These are phyloP conservation scores for Zostera marina DNA, from an alignment of 116 monocot genomes.

Conservation along the genomic window DNA sequence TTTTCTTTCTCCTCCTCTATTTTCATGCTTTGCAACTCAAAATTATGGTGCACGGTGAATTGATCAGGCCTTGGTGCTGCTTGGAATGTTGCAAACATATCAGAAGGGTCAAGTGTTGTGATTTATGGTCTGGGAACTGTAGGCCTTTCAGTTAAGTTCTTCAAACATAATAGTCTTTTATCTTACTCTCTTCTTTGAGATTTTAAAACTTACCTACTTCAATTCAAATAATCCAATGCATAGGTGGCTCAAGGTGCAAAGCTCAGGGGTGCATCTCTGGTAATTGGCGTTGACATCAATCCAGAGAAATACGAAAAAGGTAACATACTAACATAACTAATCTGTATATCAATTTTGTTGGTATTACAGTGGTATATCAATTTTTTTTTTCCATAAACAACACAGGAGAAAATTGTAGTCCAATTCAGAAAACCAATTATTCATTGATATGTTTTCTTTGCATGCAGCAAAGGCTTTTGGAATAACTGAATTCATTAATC, in stretches of 20 bases:
- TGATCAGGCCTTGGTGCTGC: slow-evolving; percentile 60
- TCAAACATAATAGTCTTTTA: not conserved
- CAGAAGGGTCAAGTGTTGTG: slow-evolving; percentile 65
- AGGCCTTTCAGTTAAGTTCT: slow-evolving; percentile 69
- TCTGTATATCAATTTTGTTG: not conserved
- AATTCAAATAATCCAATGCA: slow-evolving; percentile 2
- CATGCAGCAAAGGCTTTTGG: slow-evolving; percentile 60
- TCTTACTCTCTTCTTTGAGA: not conserved
- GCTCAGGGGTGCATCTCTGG: slow-evolving; percentile 52
- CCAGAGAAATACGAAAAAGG: slow-evolving; percentile 63
- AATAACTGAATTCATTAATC: slow-evolving; percentile 63
- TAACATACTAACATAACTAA: slow-evolving; percentile 7
- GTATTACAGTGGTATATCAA: not conserved
- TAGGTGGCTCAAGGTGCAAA: slow-evolving; percentile 95
- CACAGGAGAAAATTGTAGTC: not conserved
- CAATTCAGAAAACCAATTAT: not conserved
- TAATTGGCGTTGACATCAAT: slow-evolving; percentile 86
- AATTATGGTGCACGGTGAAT: not conserved
- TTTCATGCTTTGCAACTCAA: not conserved
- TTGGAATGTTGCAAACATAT: slow-evolving; percentile 79
- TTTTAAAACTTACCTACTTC: not conserved
- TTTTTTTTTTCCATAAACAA: too few relatives aligned
- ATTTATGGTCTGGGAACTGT: slow-evolving; percentile 94
- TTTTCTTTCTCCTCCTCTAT: too few relatives aligned
- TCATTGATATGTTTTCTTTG: slow-evolving; percentile 3